Base-by-base conservation (phyloP, 2,329 filamentous ascomycete genomes). In the Diatrype stigma region DNA sequence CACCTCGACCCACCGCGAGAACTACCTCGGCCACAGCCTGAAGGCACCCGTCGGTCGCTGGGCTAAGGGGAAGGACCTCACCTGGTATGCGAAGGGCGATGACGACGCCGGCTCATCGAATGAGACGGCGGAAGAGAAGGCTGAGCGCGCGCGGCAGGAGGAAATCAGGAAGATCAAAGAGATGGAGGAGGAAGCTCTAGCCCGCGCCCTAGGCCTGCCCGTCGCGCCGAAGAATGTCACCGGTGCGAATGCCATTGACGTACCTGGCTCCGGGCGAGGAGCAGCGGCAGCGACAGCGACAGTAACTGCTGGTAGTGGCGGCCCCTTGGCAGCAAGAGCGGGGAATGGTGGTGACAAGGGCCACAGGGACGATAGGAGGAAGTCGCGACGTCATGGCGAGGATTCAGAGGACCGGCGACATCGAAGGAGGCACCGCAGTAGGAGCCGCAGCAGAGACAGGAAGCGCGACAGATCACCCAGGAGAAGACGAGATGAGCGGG, bases 11-110 rank as follows among this genome's bases (percentile, higher is more conserved):
- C 92, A 96, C 65, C 91, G 94, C 69, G 92, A 99, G 70, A 96
- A 86, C 63, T 86, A 84, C 69, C 86, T 96, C 7, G 92, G 92
- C 48, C 92, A 96, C 73, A 94, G 89, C 52, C 73, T 96, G 52
- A 96, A 93, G 77, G 92, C 92, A 0, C 90, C 92, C 0, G 91
- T 96, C 3, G 92, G 92, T 7, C 87, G 92, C 58, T 96, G 92
- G 92, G 89, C 94, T 63, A 85, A 93, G 65, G 85, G 87, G 7
- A 85, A 84, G 53, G 81, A 84, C 50, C 71, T 86, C 8, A 77
- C 73, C 51, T 86, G 83, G 83, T 86, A 86, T 60, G 79, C 81
- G 42, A 86, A 83, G 61, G 67, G 72, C n/a, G 79, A 76, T 32
- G 74, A 70, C 21, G 60, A 60, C 8, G 74, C 78, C 28, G 70